These are phyloP conservation scores for Vitis hybrid DNA, from an alignment of 177 flowering plant species.

Conservation along the genomic window DNA sequence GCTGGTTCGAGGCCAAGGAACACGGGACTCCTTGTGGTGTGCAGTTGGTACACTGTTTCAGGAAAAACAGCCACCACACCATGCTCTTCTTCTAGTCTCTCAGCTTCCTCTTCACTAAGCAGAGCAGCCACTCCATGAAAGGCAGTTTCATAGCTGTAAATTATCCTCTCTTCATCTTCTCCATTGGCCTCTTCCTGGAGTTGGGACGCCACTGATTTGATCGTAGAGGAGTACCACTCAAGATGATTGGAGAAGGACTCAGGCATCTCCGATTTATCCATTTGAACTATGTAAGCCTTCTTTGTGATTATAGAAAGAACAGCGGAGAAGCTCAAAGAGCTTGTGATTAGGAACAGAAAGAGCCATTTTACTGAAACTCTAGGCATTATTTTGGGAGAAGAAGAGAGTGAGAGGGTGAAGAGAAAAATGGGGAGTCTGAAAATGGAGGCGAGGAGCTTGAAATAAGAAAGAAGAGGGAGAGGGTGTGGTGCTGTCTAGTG, in stretches of 20 bases:
- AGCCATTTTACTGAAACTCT: conserved; percentile 27
- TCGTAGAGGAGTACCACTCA: conserved; percentile 51
- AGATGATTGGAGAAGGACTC: conserved; percentile 35
- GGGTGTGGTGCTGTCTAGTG: conserved; percentile 10
- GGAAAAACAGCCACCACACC: conserved; percentile 53
- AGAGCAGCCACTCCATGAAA: conserved; percentile 68
- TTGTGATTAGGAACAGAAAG: conserved; percentile 19
- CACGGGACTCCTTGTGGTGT: conserved; percentile 69
- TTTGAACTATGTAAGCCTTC: conserved; percentile 59
- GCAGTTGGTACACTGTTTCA: conserved; percentile 46
- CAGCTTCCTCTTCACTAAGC: conserved; percentile 45
- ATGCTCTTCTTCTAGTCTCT: conserved; percentile 29
- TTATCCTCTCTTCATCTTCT: conserved; percentile 29
- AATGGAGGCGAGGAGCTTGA: not conserved
- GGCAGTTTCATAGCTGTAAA: conserved; percentile 56
- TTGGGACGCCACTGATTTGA: conserved; percentile 24
- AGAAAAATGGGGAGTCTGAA: not conserved
- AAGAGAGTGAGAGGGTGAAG: not conserved
- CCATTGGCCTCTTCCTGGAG: conserved; percentile 2
- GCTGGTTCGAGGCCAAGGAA: conserved; percentile 56
- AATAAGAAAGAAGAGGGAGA: conserved; percentile 8
- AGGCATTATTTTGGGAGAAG: conserved; percentile 14
- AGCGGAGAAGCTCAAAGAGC: conserved; percentile 11
- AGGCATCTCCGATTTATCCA: conserved; percentile 59
- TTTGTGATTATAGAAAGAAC: conserved; percentile 12